Evolutionary conservation across 2,329 filamentous ascomycete genomes (phyloP).

Genomic region (Cercospora zeae-maydis): DNA sequence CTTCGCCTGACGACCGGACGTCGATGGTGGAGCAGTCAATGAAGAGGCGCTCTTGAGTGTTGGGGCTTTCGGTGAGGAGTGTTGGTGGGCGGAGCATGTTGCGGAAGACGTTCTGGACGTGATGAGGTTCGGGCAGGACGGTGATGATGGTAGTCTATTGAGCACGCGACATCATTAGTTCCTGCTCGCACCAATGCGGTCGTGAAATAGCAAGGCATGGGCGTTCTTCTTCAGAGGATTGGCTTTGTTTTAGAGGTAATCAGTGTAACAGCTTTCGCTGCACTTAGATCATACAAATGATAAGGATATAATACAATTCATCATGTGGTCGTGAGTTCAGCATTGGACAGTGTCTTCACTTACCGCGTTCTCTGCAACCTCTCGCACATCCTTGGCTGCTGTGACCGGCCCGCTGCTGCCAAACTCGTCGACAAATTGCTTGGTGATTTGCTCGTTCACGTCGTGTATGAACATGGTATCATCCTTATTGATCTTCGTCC

Average conservation of each 20-base stretch:
- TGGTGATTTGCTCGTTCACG: slow-evolving; percentile 56
- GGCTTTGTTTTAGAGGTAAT: slow-evolving; percentile 63
- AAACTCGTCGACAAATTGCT: slow-evolving; percentile 56
- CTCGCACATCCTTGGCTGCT: slow-evolving; percentile 55
- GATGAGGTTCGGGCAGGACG: slow-evolving; percentile 81
- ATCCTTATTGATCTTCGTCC: slow-evolving; percentile 59
- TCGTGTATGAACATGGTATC: slow-evolving; percentile 65
- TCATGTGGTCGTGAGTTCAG: slow-evolving; percentile 9
- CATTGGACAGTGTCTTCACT: slow-evolving; percentile 34
- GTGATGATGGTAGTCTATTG: slow-evolving; percentile 78
- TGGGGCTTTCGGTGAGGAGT: slow-evolving; percentile 48
- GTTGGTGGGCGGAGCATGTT: slow-evolving; percentile 64
- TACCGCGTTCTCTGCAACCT: slow-evolving; percentile 66
- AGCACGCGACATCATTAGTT: background rate
- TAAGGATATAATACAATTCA: slow-evolving; percentile 32
- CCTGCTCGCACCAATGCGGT: background rate
- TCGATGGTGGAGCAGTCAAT: slow-evolving; percentile 98
- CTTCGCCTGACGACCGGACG: slow-evolving; percentile 73
- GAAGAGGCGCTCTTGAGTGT: slow-evolving; percentile 65
- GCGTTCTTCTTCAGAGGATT: slow-evolving; percentile 62
- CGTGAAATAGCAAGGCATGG: background rate
- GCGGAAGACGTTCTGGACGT: slow-evolving; percentile 79
- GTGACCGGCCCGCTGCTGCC: slow-evolving; percentile 44
- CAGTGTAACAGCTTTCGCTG: slow-evolving; percentile 55
- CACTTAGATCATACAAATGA: slow-evolving; percentile 71